phyloP scores from a whole-genome alignment of 192 early-diverging fungal species.

The Rhizophagus sp. region DNA sequence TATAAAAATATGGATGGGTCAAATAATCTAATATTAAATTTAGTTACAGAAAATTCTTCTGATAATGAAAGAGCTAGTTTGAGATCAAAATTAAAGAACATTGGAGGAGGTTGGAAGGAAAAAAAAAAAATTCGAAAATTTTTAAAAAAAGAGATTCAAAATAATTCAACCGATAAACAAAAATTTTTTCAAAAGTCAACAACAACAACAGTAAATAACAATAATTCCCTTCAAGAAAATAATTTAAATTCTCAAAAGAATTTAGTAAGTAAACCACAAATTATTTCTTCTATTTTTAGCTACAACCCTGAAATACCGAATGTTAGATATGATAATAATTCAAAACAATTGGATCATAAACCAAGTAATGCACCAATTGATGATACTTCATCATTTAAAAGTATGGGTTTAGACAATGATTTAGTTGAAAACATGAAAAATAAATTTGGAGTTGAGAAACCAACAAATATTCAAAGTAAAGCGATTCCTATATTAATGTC shows the following conservation, averaged over 20 bases:
- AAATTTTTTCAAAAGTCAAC: not conserved
- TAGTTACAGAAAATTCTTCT: not conserved
- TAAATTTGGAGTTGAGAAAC: constrained; percentile 75
- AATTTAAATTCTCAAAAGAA: not conserved
- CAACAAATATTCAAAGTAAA: constrained; percentile 88
- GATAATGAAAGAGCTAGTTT: constrained; percentile 25
- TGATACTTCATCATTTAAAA: constrained; percentile 62
- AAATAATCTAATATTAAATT: constrained; percentile 18
- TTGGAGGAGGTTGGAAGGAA: constrained; percentile 45
- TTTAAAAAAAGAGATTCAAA: constrained; percentile 13
- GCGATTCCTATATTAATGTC: constrained; percentile 77
- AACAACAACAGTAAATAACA: not conserved
- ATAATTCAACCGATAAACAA: constrained; percentile 25
- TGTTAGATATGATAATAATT: not conserved
- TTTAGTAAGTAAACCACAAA: not conserved
- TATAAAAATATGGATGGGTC: not conserved
- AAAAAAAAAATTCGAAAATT: constrained; percentile 11
- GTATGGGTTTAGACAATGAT: constrained; percentile 76
- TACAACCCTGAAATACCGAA: constrained; percentile 27
- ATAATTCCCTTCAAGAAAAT: not conserved
- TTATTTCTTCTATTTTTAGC: constrained; percentile 12
- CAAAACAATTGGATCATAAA: constrained; percentile 31
- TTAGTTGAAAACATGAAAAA: constrained; percentile 65
- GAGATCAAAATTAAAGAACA: constrained; percentile 33
- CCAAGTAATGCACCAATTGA: constrained; percentile 54